phyloP scores from a whole-genome alignment of 495 filamentous ascomycete species.

The Podospora tetraspora region DNA sequence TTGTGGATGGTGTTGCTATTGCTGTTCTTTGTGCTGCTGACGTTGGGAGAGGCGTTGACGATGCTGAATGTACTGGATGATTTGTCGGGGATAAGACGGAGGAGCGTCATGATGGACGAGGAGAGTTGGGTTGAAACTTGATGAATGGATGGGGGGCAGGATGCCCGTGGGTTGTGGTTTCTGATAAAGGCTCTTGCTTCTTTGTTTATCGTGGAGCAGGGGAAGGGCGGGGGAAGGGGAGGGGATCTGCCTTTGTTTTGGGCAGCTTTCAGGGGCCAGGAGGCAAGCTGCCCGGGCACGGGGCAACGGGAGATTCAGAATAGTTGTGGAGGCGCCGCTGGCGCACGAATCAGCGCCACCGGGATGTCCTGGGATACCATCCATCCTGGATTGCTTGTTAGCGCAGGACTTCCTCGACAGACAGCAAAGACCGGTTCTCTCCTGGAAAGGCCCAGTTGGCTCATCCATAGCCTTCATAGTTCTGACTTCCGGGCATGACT shows the following conservation, averaged over 20 bases:
- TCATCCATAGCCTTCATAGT: neutral
- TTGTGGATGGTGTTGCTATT: neutral
- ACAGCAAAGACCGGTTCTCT: neutral
- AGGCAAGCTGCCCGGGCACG: neutral
- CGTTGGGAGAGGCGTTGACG: neutral
- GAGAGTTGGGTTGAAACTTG: neutral
- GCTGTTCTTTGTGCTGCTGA: neutral
- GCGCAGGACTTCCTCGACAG: neutral
- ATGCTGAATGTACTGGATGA: neutral
- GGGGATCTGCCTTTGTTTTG: neutral
- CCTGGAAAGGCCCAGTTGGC: neutral
- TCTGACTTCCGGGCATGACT: too few relatives aligned
- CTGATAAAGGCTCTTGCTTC: neutral
- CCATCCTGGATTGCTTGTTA: neutral
- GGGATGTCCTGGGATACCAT: neutral
- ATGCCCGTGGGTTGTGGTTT: neutral
- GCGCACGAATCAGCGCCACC: neutral
- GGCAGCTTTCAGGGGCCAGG: neutral
- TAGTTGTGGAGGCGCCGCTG: neutral
- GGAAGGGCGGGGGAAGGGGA: neutral
- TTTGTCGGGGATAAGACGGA: constrained; percentile 5
- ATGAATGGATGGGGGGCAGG: neutral
- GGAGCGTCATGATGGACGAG: constrained; percentile 6
- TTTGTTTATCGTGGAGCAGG: neutral
- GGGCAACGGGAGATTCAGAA: neutral